These are phyloP conservation scores for Agapanthus africanus DNA, from an alignment of 106 monocot species.

Conservation along the genomic window DNA sequence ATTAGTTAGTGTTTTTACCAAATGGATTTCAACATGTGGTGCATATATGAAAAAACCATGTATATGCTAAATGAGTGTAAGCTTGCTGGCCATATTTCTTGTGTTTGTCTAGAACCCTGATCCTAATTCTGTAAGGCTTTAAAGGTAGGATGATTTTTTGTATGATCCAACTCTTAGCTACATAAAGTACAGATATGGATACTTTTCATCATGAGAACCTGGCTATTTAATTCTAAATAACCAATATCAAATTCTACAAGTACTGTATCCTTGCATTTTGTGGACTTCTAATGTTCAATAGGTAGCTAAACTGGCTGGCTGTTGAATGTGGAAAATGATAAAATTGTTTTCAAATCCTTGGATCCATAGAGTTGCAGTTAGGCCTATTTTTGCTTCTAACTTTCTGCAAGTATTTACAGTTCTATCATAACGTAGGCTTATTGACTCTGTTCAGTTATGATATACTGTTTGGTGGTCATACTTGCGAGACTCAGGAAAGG, in stretches of 20 bases:
- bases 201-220: too few species aligned
- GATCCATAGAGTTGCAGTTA: not conserved
- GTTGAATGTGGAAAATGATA: not conserved
- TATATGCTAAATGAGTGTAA: not conserved
- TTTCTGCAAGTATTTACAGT: not conserved
- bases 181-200: too few species aligned
- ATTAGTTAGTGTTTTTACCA: too few species aligned
- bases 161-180: too few species aligned
- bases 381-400: not conserved
- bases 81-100: not conserved
- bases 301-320: not conserved
- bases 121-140: not conserved
- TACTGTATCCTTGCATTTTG: not conserved
- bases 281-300: not conserved
- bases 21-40: too few species aligned
- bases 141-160: not conserved
- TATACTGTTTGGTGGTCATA: not conserved
- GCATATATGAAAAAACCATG: not conserved
- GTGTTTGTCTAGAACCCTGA: not conserved
- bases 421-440: too few species aligned
- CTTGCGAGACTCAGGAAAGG: not conserved
- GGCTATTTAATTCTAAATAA: not conserved
- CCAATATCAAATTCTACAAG: not conserved
- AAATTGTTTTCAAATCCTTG: not conserved
- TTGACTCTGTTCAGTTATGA: not conserved